Evolutionary conservation across 148 eudicot genomes (phyloP).

Genomic region (Silene latifolia): DNA sequence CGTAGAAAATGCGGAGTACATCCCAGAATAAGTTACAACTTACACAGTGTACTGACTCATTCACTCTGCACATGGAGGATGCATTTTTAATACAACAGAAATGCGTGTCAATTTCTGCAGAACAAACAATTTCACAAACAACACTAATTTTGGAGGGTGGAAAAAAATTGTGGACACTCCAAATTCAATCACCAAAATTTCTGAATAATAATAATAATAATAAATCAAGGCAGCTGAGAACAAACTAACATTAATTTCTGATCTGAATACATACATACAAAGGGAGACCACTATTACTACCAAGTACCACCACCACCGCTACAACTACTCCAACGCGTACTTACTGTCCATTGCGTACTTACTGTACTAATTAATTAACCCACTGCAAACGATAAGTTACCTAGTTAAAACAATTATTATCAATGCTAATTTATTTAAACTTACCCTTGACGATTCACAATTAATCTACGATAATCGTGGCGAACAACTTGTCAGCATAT

Average conservation of each 20-base stretch:
- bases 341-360: not conserved
- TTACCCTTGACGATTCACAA: not conserved
- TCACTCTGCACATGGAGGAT: not conserved
- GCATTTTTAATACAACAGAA: not conserved
- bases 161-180: not conserved
- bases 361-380: constrained; percentile 5
- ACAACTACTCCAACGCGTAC: constrained; percentile 7
- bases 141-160: constrained; percentile 2
- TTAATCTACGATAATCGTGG: not conserved
- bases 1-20: not conserved
- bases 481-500: not conserved
- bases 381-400: constrained; percentile 5
- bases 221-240: not conserved
- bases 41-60: not conserved
- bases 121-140: not conserved
- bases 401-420: constrained; percentile 6
- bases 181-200: not conserved
- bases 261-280: constrained; percentile 14
- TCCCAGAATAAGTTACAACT: not conserved
- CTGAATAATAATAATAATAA: not conserved
- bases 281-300: constrained; percentile 22
- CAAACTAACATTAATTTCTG: not conserved
- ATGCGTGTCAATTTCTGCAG: not conserved
- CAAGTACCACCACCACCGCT: not conserved
- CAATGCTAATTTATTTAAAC: not conserved